Base-by-base conservation (phyloP, 1,284 basidiomycete genomes). In the Irpex sp. region DNA sequence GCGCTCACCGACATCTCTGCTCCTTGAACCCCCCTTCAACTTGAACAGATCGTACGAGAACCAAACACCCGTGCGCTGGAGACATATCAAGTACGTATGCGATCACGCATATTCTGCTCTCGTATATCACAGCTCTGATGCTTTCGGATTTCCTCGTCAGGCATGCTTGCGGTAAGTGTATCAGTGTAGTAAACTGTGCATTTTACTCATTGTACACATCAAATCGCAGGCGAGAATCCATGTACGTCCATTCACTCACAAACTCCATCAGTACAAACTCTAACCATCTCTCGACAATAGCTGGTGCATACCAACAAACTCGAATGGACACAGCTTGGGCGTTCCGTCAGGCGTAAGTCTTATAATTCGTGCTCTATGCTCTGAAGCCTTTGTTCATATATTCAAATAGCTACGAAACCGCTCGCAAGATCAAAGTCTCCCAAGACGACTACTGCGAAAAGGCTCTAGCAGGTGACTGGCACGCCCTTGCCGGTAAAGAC, bases 381-480 rank as follows among this genome's bases (percentile, higher is more conserved):
- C 23, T 23, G 23, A 23, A 23, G 23, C 23, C 4, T 28, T 33
- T 7, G 28, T 2, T 33, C 7, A 4, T 8, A 14, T 64, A 4
- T 12, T 19, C 19, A 35, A 0, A 19, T 16, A 84, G 82, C 1
- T 92, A 93, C 68, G 81, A 84, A 61, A 82, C 80, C 54, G 92
- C 90, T 0, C 75, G 78, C 19, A 75, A 86, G 64, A 80, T 94
- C 62, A 90, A 88, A 70, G 74, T 80, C 42, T 73, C 79, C 58
- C 94, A 96, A 69, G 91, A 94, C 65, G 77, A 76, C 8, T 93
- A 84, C 71, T 93, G 90, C 67, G 67, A 73, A 6, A 78, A 79
- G 51, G 85, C 77, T 0, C 67, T 81, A 6, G 70, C 77, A 3
- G 81, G 85, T 2, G 73, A 83, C 36, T 91, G 86, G 84, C 77